These are phyloP conservation scores for Arthroderma sp. DNA, from an alignment of 2,329 filamentous ascomycete genomes.

Conservation along the genomic window DNA sequence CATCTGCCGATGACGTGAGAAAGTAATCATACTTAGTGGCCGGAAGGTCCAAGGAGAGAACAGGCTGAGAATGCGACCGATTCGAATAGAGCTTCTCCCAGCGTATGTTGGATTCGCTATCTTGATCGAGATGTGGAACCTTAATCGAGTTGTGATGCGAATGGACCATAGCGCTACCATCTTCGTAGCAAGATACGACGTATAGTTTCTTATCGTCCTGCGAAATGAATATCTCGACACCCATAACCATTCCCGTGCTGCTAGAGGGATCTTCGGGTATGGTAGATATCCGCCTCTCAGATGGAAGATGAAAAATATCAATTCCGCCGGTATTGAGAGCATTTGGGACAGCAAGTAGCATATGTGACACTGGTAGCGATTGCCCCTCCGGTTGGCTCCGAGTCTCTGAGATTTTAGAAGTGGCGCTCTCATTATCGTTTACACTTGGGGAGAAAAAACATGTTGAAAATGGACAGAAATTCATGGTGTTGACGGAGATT, in stretches of 20 bases:
- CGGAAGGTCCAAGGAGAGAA: conserved; percentile 57
- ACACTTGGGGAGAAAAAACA: conserved; percentile 28
- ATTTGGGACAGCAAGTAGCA: conserved; percentile 60
- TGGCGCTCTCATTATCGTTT: not conserved
- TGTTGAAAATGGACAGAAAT: conserved; percentile 76
- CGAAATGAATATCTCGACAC: conserved; percentile 47
- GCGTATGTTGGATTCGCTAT: conserved; percentile 19
- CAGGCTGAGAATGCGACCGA: conserved; percentile 62
- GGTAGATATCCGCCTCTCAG: conserved; percentile 52
- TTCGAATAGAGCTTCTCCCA: conserved; percentile 50
- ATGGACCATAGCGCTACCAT: conserved; percentile 59
- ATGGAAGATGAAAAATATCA: conserved; percentile 73
- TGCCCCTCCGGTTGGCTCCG: not conserved
- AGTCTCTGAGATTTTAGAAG: not conserved
- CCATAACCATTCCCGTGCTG: conserved; percentile 70
- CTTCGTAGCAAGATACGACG: conserved; percentile 71
- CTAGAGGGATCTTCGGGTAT: conserved; percentile 34
- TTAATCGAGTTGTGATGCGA: conserved; percentile 32
- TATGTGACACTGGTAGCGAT: conserved; percentile 23
- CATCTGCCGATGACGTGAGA: conserved; percentile 71
- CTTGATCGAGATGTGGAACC: conserved; percentile 7
- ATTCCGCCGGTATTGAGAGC: conserved; percentile 61
- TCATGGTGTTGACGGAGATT: conserved; percentile 79
- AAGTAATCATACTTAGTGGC: conserved; percentile 42
- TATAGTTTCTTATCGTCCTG: conserved; percentile 35